Conservation (phyloP, 352 stramenopile genomes). For the Phytophthora sojae region DNA sequence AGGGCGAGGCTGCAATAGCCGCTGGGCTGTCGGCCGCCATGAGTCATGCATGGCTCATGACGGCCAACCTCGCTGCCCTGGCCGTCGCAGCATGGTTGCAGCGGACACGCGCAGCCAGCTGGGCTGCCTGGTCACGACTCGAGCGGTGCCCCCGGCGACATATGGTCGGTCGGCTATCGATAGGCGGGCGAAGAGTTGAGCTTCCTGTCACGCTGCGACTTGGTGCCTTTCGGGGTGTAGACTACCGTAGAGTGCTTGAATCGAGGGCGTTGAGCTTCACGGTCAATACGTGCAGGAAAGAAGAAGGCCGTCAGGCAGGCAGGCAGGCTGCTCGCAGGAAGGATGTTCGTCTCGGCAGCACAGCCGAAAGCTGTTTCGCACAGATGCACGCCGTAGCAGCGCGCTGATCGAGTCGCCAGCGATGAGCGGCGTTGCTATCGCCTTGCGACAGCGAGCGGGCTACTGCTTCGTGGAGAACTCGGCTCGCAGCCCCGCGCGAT, state of each 20-base stretch:
- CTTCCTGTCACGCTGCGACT: constrained; percentile 3
- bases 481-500: neutral
- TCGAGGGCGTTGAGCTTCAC: neutral
- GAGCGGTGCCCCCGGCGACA: neutral
- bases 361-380: neutral
- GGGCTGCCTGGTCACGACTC: constrained; percentile 7
- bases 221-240: too few species aligned
- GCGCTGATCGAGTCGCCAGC: constrained; percentile 9
- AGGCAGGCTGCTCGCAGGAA: neutral
- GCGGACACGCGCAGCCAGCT: constrained; percentile 1
- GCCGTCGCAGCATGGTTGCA: neutral
- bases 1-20: too few species aligned
- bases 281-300: neutral
- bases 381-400: constrained; percentile 18
- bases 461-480: constrained; percentile 4
- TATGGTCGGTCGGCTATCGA: constrained; percentile 10
- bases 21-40: too few species aligned
- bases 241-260: too few species aligned
- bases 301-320: neutral
- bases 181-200: constrained; percentile 16
- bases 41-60: neutral
- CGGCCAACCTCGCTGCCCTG: neutral
- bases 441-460: constrained; percentile 16
- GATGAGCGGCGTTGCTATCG: constrained; percentile 7
- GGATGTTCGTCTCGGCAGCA: neutral